phyloP scores from a whole-genome alignment of 164 flowering plant species.

The Umbellularia californica region DNA sequence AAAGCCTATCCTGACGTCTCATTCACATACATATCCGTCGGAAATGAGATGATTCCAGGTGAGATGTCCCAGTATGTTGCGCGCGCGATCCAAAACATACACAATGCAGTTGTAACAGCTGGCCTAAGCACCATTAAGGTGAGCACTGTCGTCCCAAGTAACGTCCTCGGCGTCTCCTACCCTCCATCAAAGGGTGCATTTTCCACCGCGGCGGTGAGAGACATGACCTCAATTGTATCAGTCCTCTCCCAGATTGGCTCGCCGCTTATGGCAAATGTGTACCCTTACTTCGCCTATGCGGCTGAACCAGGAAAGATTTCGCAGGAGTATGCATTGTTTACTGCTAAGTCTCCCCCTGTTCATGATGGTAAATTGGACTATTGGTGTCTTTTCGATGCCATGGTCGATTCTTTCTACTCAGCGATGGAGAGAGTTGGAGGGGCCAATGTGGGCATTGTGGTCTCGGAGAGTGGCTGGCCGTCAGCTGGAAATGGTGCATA shows the following conservation, averaged over 20 bases:
- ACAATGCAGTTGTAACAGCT: neutral
- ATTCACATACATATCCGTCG: slow-evolving; percentile 16
- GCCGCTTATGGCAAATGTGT: slow-evolving; percentile 9
- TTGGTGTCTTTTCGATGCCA: slow-evolving; percentile 8
- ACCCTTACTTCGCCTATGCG: slow-evolving; percentile 6
- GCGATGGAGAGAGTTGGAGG: slow-evolving; percentile 10
- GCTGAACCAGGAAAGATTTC: neutral
- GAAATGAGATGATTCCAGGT: slow-evolving; percentile 21
- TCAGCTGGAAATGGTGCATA: slow-evolving; percentile 7
- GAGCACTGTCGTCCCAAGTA: slow-evolving; percentile 6
- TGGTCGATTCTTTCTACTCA: slow-evolving; percentile 11
- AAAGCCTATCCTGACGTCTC: slow-evolving; percentile 9
- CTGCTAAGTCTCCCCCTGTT: neutral
- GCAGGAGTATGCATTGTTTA: slow-evolving; percentile 3
- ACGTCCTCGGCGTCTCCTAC: neutral
- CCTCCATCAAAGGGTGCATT: slow-evolving; percentile 14
- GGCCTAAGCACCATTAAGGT: slow-evolving; percentile 5
- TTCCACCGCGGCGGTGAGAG: neutral
- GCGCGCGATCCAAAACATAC: slow-evolving; percentile 11
- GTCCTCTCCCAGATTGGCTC: neutral
- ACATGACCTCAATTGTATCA: slow-evolving; percentile 1
- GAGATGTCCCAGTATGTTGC: slow-evolving; percentile 2
- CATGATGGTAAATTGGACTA: neutral
- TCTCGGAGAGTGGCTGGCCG: slow-evolving; percentile 16
- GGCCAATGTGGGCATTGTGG: neutral